These are phyloP conservation scores for Aristolochia contorta DNA, from an alignment of 164 flowering plant genomes.

Conservation along the genomic window DNA sequence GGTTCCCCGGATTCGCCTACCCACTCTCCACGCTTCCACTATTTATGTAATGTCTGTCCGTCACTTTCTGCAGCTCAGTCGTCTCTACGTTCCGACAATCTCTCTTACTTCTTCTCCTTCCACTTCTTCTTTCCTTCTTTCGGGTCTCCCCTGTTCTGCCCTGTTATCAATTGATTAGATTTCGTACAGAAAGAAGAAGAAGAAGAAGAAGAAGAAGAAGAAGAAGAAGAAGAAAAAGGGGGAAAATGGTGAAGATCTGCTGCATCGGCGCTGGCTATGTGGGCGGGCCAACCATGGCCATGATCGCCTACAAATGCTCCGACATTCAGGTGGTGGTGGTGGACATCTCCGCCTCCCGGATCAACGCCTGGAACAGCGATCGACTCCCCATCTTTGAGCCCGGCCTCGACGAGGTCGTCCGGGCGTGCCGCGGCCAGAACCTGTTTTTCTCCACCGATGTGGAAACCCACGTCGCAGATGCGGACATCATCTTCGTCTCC, in stretches of 20 bases:
- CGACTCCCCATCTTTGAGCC: constrained; percentile 21
- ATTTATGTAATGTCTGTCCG: too few species aligned
- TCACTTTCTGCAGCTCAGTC: too few species aligned
- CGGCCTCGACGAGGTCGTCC: constrained; percentile 17
- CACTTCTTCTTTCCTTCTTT: too few species aligned
- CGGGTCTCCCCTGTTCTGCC: too few species aligned
- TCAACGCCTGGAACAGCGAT: constrained; percentile 20
- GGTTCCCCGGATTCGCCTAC: too few species aligned
- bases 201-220: too few species aligned
- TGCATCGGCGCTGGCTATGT: constrained; percentile 21
- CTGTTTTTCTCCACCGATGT: constrained; percentile 18
- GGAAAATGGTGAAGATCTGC: constrained; percentile 14
- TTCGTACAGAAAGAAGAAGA: neutral
- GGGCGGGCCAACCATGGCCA: constrained; percentile 22
- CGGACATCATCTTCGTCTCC: constrained; percentile 19
- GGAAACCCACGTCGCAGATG: constrained; percentile 13
- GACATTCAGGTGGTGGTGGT: constrained; percentile 16
- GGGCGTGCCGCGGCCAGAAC: constrained; percentile 13
- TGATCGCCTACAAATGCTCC: constrained; percentile 19
- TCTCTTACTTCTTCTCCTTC: too few species aligned
- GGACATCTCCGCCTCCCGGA: constrained; percentile 17
- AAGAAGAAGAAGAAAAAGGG: too few species aligned
- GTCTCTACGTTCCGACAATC: too few species aligned
- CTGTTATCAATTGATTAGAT: too few species aligned
- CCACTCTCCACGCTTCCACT: too few species aligned